Conservation (phyloP, 148 eudicot genomes). For the Spergularia bocconei region DNA sequence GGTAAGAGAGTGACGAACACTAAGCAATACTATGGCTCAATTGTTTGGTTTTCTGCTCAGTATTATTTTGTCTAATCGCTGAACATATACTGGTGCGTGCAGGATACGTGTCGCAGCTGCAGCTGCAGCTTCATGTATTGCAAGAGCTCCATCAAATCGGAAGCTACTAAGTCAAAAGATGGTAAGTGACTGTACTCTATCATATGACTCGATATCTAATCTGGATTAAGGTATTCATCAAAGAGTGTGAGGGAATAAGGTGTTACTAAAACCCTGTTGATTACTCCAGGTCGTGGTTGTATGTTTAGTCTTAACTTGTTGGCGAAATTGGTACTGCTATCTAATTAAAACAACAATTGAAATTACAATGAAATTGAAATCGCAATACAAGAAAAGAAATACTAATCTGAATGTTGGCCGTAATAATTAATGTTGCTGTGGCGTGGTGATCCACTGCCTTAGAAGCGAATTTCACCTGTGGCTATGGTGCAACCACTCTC, state of each 20-base stretch:
- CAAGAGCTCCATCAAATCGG: constrained; percentile 61
- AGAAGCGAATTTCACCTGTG: no score
- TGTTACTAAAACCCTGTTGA: background rate
- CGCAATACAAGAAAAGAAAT: no score
- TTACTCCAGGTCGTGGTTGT: no score
- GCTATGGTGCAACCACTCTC: no score
- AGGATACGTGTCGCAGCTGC: constrained; percentile 87
- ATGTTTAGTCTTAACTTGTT: no score
- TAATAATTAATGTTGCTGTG: no score
- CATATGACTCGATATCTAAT: background rate
- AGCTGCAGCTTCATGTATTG: constrained; percentile 69
- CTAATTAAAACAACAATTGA: no score
- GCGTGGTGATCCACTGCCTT: no score
- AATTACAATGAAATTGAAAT: no score
- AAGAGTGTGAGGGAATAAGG: background rate
- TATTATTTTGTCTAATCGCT: constrained; percentile 1
- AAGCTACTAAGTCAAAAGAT: constrained; percentile 49
- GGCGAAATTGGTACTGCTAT: no score
- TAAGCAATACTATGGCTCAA: background rate
- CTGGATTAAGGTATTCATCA: background rate
- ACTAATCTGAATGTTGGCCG: no score
- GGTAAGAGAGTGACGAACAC: constrained; percentile 36
- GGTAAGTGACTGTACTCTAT: constrained; percentile 16
- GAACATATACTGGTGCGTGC: constrained; percentile 19
- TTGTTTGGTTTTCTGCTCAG: background rate